Conservation (phyloP, 441 rosid genomes). For the Kokia cookei region DNA sequence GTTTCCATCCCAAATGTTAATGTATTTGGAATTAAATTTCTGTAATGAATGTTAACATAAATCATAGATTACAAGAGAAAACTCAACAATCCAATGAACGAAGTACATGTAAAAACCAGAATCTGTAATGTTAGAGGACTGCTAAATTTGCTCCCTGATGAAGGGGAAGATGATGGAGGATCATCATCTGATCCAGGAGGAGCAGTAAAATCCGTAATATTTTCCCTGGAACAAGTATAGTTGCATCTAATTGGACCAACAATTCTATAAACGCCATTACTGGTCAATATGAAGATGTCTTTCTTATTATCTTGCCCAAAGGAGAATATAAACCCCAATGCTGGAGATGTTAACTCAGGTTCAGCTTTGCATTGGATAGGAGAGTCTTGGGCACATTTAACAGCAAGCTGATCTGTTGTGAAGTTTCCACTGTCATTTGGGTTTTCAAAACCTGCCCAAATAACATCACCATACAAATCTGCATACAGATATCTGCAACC, state of each 20-base stretch:
- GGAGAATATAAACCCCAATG: conserved; percentile 13
- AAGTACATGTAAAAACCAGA: neutral
- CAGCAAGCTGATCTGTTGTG: neutral
- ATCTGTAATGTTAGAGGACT: neutral
- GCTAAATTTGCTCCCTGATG: neutral
- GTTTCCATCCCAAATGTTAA: too few relatives aligned
- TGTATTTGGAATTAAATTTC: too few relatives aligned
- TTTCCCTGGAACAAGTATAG: conserved; percentile 11
- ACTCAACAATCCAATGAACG: neutral
- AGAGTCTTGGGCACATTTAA: conserved; percentile 15
- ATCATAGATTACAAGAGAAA: neutral
- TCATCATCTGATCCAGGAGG: neutral
- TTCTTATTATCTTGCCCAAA: conserved; percentile 19
- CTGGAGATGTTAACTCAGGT: neutral
- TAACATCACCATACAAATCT: conserved; percentile 14
- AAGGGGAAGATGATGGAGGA: conserved; percentile 1
- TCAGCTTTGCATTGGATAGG: conserved; percentile 7
- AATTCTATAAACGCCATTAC: conserved; percentile 14
- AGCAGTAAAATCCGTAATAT: neutral
- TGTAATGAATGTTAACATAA: too few relatives aligned
- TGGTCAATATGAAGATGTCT: conserved; percentile 15
- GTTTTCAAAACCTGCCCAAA: conserved; percentile 19
- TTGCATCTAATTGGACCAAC: conserved; percentile 13
- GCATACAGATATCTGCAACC: conserved; percentile 15
- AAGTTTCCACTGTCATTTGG: conserved; percentile 14